Percentiles rank a stretch among this genome's conserved stretches.
phyloP scores from a whole-genome alignment of 192 early-diverging fungal genomes.

The Chytriomyces sp. region DNA sequence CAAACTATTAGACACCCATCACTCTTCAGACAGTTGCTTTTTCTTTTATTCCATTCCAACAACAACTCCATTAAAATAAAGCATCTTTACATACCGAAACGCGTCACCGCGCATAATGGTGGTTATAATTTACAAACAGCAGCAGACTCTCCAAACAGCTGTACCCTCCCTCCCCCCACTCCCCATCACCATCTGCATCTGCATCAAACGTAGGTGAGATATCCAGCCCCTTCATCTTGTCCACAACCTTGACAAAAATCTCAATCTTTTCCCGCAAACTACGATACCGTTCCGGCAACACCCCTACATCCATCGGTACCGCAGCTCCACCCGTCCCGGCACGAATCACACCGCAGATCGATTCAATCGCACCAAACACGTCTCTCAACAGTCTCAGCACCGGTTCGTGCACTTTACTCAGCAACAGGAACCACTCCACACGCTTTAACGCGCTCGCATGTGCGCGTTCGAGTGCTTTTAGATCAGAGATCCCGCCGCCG shows the following conservation, averaged over 20 bases:
- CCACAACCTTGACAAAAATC: conserved; percentile 28
- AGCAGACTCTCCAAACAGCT: neutral
- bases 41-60: neutral
- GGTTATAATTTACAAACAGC: neutral
- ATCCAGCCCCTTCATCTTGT: conserved; percentile 27
- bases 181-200: neutral
- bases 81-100: neutral
- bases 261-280: neutral
- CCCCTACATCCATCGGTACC: too few relatives aligned
- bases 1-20: conserved; percentile 34
- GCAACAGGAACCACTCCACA: conserved; percentile 6
- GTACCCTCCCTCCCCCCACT: neutral
- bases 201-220: neutral
- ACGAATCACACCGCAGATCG: neutral
- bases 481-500: neutral
- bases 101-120: neutral
- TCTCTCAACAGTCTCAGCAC: conserved; percentile 11
- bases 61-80: neutral
- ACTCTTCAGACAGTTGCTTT: neutral
- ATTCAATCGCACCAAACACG: conserved; percentile 9
- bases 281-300: neutral
- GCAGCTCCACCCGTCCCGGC: too few relatives aligned
- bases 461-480: conserved; percentile 13
- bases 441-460: conserved; percentile 5
- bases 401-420: conserved; percentile 13